Percentiles rank a stretch among this genome's conserved stretches.
phyloP scores from a whole-genome alignment of 2,329 filamentous ascomycete species.

The Lecanicillium sp. region DNA sequence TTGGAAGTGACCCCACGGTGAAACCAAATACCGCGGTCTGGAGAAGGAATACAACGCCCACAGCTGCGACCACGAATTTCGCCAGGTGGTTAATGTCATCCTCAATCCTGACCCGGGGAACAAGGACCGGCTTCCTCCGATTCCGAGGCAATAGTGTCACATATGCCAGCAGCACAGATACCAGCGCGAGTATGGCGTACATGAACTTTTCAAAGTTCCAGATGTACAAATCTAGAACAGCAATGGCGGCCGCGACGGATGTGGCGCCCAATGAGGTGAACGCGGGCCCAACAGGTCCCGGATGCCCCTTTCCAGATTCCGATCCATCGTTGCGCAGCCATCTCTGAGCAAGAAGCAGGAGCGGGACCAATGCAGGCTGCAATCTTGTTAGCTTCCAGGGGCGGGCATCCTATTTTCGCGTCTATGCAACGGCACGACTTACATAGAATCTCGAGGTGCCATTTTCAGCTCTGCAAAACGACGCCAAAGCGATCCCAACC shows the following conservation, averaged over 20 bases:
- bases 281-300: background rate
- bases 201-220: slow-evolving; percentile 20
- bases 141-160: slow-evolving; percentile 16
- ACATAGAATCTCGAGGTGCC: slow-evolving; percentile 13
- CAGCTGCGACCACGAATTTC: slow-evolving; percentile 15
- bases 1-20: background rate
- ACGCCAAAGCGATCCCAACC: background rate
- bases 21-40: slow-evolving; percentile 21
- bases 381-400: background rate
- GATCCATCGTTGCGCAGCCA: background rate
- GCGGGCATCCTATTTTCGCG: background rate
- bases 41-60: slow-evolving; percentile 19
- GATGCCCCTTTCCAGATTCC: background rate
- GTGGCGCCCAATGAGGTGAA: slow-evolving; percentile 4
- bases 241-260: background rate
- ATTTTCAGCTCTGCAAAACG: slow-evolving; percentile 19
- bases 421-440: background rate
- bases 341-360: slow-evolving; percentile 18
- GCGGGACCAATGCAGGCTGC: slow-evolving; percentile 22
- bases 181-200: slow-evolving; percentile 24
- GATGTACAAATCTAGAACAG: slow-evolving; percentile 21
- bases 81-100: slow-evolving; percentile 21
- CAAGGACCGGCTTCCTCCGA: background rate
- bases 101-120: slow-evolving; percentile 22
- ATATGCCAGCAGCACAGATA: slow-evolving; percentile 26